Base-by-base conservation (phyloP, 2,329 filamentous ascomycete species). In the Talaromyces amestolkiae region DNA sequence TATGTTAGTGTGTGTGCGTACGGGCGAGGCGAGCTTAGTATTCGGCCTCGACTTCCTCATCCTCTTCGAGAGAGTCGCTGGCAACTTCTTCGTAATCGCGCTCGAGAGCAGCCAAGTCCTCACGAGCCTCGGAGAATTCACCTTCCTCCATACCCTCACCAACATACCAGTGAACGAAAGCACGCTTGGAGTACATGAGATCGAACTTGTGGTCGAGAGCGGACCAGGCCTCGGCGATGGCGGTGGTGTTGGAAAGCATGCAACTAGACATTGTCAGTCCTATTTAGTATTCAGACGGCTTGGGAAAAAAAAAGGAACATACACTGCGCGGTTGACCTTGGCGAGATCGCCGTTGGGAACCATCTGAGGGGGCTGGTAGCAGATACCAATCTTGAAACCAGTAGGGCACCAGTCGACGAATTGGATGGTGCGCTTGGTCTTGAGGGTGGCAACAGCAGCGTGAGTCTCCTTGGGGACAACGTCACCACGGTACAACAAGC, bases 81-180 rank as follows among this genome's bases (percentile, higher is more conserved):
- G 93, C 94, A 77, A 98, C 95, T 84, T 99, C 95, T 84, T 97
- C 94, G 84, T 99, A 99, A 80, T 99, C 94, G 73, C 93, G 90
- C 88, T 99, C 95, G 69, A 99, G 87, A 73, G 95, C 95, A 80
- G 95, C 95, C 80, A 99, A 85, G 84, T 99, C 95, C 85, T 99
- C 95, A 81, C 95, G 93, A 70, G 95, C 95, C 86, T 99, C 95
- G 65, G 92, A 96, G 88, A 99, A 99, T 84, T 99, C 95, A 82
- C 95, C 95, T 83, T 99, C 95, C 87, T 99, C 95, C 95, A 99
- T 99, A 89, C 95, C 95, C 87, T 98, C 95, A 85, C 95, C 95
- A 78, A 99, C 95, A 77, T 98, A 99, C 95, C 95, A 99, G 85
- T 99, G 95, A 71, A 99, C 95, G 84, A 99, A 99, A 69, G 95